Base-by-base conservation (phyloP, 2,329 filamentous ascomycete genomes). In the Aspergillus puulaauensis region DNA sequence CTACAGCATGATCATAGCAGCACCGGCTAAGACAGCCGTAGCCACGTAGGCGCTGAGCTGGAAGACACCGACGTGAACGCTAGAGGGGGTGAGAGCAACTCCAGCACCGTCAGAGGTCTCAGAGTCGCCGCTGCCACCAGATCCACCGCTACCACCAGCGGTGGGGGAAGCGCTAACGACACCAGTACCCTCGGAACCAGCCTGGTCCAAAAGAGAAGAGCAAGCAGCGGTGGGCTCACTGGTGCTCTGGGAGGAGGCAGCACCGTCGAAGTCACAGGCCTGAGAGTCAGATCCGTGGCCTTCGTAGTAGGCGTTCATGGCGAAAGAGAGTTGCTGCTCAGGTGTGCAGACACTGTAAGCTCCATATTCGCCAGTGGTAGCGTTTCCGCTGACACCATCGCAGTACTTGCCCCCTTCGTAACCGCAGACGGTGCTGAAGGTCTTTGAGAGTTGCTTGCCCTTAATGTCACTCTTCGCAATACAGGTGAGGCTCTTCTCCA, bases 401-500 rank as follows among this genome's bases (percentile, higher is more conserved):
- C 77, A 78, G 48, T 70, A 70, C 21, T 53, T 53, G 21, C 56
- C 56, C 4, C 24, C 51, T 39, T 66, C 64, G 50, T 66, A 71
- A 53, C 77, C 76, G 52, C 77, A 80, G 48, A 79, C 71, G 37
- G 68, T 69, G 47, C 71, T 82, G 75, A 97, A 98, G 62, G 96
- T 83, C 11, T 82, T 77, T 44, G 83, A 84, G 66, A 86, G 89
- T 56, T 85, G 77, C 51, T 86, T 79, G 47, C 77, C 71, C 61
- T 82, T 75, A 23, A 91, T 77, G 66, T 76, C 75, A 37, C 80
- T 73, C 35, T 83, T 79, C 59, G 90, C 85, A 31, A 83, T 82
- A 78, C 93, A 98, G 56, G 79, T 77, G 54, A 96, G 79, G 48
- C 84, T 86, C 60, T 84, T 80, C 72, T 84, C 83, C 90, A 96